phyloP scores from a whole-genome alignment of 805 yeast genomes.

The Candida andamanensis region DNA sequence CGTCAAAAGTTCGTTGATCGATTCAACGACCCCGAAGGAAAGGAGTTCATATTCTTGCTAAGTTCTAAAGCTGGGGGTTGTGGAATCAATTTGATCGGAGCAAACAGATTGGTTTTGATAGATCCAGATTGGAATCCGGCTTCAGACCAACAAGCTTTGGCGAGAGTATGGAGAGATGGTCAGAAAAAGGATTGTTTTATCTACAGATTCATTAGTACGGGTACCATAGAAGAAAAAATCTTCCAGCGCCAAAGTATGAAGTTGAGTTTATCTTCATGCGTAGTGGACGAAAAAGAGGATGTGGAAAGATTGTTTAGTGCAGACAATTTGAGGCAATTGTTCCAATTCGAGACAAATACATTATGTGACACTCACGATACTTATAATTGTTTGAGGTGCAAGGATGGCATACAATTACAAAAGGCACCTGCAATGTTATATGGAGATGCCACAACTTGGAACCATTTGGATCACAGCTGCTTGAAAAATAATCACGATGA shows the following conservation, averaged over 20 bases:
- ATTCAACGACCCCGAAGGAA: slow-evolving; percentile 85
- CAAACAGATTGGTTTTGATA: slow-evolving; percentile 78
- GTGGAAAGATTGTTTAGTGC: slow-evolving; percentile 89
- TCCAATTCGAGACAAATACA: slow-evolving; percentile 62
- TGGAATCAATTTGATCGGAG: slow-evolving; percentile 95
- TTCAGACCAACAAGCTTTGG: slow-evolving; percentile 94
- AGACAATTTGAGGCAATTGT: slow-evolving; percentile 71
- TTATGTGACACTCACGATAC: slow-evolving; percentile 90
- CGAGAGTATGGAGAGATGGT: slow-evolving; percentile 98
- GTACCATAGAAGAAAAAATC: slow-evolving; percentile 93
- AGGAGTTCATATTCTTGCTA: slow-evolving; percentile 81
- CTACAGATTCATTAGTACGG: slow-evolving; percentile 89
- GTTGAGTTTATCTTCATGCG: slow-evolving; percentile 87
- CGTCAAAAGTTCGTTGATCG: slow-evolving; percentile 88
- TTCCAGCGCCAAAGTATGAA: slow-evolving; percentile 95
- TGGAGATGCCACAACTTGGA: slow-evolving; percentile 98
- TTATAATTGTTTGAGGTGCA: slow-evolving; percentile 80
- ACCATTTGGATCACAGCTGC: slow-evolving; percentile 67
- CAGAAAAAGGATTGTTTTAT: slow-evolving; percentile 96
- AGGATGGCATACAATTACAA: slow-evolving; percentile 45
- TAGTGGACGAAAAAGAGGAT: slow-evolving; percentile 93
- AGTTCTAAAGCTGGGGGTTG: slow-evolving; percentile 99
- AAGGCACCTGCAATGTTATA: slow-evolving; percentile 85
- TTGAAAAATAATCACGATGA: slow-evolving; percentile 69
- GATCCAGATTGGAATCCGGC: slow-evolving; percentile 99